Percentiles rank a stretch among this genome's conserved stretches.
Conservation (phyloP, 805 yeast species). For the Candida oleophila region DNA sequence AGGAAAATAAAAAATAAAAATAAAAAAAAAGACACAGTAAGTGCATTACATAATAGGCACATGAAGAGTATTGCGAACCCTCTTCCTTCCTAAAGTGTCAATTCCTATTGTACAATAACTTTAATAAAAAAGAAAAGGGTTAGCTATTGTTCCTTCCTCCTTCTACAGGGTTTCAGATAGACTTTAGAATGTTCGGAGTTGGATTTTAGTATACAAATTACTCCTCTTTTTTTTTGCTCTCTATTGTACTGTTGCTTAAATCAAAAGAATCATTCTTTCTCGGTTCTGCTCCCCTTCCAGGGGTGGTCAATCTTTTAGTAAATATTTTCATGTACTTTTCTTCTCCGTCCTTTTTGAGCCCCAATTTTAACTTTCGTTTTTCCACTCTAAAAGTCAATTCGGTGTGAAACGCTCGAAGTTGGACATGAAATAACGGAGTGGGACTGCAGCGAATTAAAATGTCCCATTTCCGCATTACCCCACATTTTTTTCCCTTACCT, state of each 20-base stretch:
- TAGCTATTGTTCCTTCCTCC: not conserved
- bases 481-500: not conserved
- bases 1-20: no score
- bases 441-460: not conserved
- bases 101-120: not conserved
- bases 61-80: not conserved
- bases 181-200: not conserved
- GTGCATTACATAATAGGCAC: no score
- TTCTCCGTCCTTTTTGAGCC: no score
- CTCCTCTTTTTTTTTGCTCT: no score
- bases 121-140: not conserved
- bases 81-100: not conserved
- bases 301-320: not conserved
- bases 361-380: not conserved
- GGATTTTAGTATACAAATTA: no score
- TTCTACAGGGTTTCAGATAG: no score
- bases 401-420: not conserved
- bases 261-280: no score
- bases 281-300: not conserved
- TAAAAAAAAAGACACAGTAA: no score
- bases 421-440: not conserved
- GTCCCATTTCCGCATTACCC: not conserved
- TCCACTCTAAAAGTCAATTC: not conserved
- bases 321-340: no score
- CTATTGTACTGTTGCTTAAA: no score